Evolutionary conservation across 2,329 filamentous ascomycete species (phyloP), one percentile per base, ranked within the genome.

Genomic region (Fusarium zealandicum): DNA sequence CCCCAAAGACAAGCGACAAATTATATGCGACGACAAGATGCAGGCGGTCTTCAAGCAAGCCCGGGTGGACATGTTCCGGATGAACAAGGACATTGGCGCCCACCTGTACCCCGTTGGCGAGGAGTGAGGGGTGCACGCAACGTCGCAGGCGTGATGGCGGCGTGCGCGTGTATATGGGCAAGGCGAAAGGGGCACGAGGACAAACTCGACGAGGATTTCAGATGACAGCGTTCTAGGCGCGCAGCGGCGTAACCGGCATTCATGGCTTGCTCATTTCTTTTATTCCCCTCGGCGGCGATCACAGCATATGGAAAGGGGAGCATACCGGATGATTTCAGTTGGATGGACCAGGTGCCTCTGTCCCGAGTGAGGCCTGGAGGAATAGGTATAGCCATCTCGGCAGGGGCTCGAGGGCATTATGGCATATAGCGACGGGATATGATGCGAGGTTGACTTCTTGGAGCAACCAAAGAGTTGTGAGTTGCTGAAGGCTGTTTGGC

Each of bases 51-150:
- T 99, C 79, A 96, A 96, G 74, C 84, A 90, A 69, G 86, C 92
- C 68, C 90, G 85, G 69, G 90, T 99, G 42, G 92, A 98, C 75
- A 99, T 99, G 95, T 99, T 99, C 75, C 93, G 92, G 65, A 98
- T 99, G 93, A 98, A 96, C 80, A 97, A 97, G 80, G 85, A 96
- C 13, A 85, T 98, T 10, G 92, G 90, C 59, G 88, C 89, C 71
- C 93, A 98, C 69, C 80, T 98, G 32, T 97, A 96, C 70, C 90
- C 89, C 3, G 82, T 90, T 40, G 92, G 95, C 72, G 86, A 74
- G 51, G 70, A 72, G 36, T 64, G 51, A 43, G 6, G 9, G 6
- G 8, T 7, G 22, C 22, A 9, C 6, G 22, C 22, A 18, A 31
- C 3, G 20, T 13, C 28, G 9, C 27, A 10, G 5, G 28, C 12